Evolutionary conservation across 164 flowering plant genomes (phyloP), one percentile per base, ranked within the genome.

Genomic region (Liquidambar formosana): DNA sequence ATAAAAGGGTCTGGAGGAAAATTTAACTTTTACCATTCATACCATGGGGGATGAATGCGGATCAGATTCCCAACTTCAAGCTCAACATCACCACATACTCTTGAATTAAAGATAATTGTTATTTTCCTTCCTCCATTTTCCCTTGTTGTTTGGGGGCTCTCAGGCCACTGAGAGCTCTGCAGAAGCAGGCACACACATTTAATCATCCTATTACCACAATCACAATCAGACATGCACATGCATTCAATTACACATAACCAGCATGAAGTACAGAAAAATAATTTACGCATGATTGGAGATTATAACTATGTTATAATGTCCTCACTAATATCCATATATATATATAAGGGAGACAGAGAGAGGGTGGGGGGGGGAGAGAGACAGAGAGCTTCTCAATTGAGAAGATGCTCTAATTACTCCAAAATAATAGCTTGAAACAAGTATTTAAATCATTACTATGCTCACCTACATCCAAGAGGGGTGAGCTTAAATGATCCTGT

Each of bases 21-120:
- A 60, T 60, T n/a, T 11, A 57, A 18, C 41, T 43, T 21, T 11
- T 2, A 47, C 19, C 23, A 49, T 57, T n/a, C 84, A 57, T 85
- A 91, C 98, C 97, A 93, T 46, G 96, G 97, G 2, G 85, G 77
- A 73, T 86, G 78, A 71, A 91, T 73, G 28, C 92, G 83, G 28
- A 93, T 76, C 44, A 65, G 54, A 45, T 79, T 87, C 64, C 92
- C 97, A 45, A 82, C 84, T 78, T 94, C 97, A 52, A 91, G 86
- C 68, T 88, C 94, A 33, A 91, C 88, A 82, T 84, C 71, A 19
- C 54, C 63, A 63, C 92, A 90, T 59, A 81, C 63, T 75, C 80
- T 86, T 53, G 88, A 63, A 76, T 71, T 90, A 71, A 91, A 94
- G 60, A 94, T 83, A 67, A 91, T 63, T 22, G 83, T 82, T 56